Evolutionary conservation across 148 eudicot genomes (phyloP).

Genomic region (Persicaria tinctoria): DNA sequence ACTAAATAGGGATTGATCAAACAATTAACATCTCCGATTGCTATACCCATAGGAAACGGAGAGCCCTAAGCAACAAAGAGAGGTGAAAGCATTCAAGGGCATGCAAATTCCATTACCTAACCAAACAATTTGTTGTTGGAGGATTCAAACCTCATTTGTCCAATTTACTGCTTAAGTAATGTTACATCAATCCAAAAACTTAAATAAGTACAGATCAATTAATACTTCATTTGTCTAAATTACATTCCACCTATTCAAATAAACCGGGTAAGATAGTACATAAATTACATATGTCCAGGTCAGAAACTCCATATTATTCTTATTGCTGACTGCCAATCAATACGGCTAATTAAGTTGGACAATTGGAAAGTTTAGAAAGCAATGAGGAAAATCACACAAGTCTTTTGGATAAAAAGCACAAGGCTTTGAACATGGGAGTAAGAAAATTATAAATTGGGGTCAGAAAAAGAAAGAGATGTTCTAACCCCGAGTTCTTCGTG

Average conservation of each 20-base stretch:
- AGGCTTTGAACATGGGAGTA: neutral
- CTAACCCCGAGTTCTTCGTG: slow-evolving; percentile 94
- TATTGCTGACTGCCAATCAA: neutral
- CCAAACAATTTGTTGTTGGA: neutral
- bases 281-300: neutral
- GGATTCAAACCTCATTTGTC: neutral
- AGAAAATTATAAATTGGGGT: neutral
- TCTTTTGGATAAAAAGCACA: neutral
- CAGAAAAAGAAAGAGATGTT: neutral
- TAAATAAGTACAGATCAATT: neutral
- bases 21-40: neutral
- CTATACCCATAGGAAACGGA: neutral
- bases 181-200: neutral
- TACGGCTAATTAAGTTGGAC: neutral
- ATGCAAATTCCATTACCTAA: neutral
- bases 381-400: neutral
- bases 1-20: neutral
- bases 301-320: neutral
- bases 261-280: neutral
- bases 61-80: neutral
- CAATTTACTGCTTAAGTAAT: neutral
- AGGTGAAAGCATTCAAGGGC: neutral
- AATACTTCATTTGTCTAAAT: too few species aligned
- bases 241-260: neutral
- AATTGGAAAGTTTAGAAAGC: too few species aligned